Conservation (phyloP, 2,329 filamentous ascomycete species). For the Pseudogymnoascus sp. region DNA sequence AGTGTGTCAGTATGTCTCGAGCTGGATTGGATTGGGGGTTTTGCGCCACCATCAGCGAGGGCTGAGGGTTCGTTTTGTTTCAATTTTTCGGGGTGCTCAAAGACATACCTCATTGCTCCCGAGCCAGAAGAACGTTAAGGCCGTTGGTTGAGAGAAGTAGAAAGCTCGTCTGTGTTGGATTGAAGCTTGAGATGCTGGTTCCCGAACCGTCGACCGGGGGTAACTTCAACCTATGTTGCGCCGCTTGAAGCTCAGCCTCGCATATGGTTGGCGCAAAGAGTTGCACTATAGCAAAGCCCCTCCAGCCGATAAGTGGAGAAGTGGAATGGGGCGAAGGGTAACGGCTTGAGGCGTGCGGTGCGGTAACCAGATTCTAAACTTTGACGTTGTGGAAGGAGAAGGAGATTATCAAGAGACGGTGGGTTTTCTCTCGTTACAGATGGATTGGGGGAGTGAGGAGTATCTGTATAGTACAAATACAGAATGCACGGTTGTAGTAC, state of each 20-base stretch:
- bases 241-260: constrained; percentile 23
- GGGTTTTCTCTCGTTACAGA: background rate
- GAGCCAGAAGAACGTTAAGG: constrained; percentile 12
- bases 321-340: background rate
- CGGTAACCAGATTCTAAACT: background rate
- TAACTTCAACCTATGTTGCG: constrained; percentile 14
- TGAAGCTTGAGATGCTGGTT: constrained; percentile 20
- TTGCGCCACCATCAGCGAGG: background rate
- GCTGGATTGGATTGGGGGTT: constrained; percentile 10
- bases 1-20: constrained; percentile 15
- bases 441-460: background rate
- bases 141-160: constrained; percentile 11
- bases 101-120: constrained; percentile 25
- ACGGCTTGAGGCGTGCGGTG: background rate
- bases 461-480: constrained; percentile 2
- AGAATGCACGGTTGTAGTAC: constrained; percentile 1
- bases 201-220: constrained; percentile 20
- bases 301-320: constrained; percentile 4
- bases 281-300: constrained; percentile 1
- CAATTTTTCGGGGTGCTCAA: constrained; percentile 6
- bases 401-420: background rate
- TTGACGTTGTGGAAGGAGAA: background rate
- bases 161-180: constrained; percentile 22
- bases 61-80: background rate
- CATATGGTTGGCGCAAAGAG: constrained; percentile 13